Conservation (phyloP, 202 grass and related monocot species). For the Setaria italica region DNA sequence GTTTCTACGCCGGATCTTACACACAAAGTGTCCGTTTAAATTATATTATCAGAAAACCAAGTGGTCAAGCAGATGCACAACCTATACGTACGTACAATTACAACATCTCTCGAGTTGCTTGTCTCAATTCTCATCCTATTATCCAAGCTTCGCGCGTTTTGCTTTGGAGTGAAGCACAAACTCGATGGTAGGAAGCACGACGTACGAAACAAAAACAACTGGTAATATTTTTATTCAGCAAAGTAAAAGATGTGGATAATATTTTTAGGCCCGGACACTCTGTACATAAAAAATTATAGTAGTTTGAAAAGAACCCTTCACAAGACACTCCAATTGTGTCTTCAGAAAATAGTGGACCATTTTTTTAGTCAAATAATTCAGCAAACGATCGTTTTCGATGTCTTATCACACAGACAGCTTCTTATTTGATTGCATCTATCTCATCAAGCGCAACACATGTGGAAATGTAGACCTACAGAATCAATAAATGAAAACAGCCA, state of each 20-base stretch:
- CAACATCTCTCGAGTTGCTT: neutral
- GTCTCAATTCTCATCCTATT: neutral
- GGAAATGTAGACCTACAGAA: neutral
- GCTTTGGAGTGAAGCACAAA: neutral
- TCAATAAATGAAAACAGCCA: neutral
- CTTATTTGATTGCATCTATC: neutral
- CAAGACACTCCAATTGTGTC: neutral
- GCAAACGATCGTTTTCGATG: neutral
- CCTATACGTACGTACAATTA: neutral
- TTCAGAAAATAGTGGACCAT: neutral
- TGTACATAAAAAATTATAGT: neutral
- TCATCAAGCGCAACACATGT: slow-evolving; percentile 38
- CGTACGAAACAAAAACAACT: neutral
- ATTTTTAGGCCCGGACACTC: neutral
- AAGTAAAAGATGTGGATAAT: neutral
- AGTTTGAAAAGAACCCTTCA: neutral
- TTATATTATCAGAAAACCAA: too few relatives aligned
- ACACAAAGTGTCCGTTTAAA: neutral
- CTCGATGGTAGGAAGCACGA: neutral
- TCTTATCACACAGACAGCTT: neutral
- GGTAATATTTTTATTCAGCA: neutral
- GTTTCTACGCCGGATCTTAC: neutral
- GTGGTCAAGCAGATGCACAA: neutral
- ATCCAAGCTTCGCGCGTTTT: neutral
- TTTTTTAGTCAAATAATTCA: neutral